phyloP scores from a whole-genome alignment of 1,284 basidiomycete species.

The Cryptococcus sp. region DNA sequence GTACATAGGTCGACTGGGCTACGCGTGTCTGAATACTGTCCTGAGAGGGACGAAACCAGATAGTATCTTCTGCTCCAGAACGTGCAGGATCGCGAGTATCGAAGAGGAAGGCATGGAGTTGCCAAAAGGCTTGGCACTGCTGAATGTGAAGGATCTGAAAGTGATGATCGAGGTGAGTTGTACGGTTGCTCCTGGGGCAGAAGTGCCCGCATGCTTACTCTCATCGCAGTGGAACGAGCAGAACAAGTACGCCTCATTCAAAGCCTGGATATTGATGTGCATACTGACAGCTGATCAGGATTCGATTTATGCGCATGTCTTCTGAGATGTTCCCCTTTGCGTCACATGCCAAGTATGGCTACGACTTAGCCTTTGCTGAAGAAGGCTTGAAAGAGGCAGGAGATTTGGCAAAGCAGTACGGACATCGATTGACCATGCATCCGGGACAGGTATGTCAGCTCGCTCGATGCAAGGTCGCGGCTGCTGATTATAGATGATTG shows the following conservation, averaged over 20 bases:
- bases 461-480: not conserved
- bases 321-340: constrained; percentile 92
- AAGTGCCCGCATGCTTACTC: not conserved
- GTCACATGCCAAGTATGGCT: constrained; percentile 77
- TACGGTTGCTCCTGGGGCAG: not conserved
- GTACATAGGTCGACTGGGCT: constrained; percentile 49
- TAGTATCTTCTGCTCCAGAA: constrained; percentile 59
- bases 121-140: constrained; percentile 73
- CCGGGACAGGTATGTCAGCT: constrained; percentile 65
- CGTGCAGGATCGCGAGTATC: constrained; percentile 70
- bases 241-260: constrained; percentile 57
- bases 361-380: constrained; percentile 61
- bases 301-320: constrained; percentile 78
- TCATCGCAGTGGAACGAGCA: constrained; percentile 74
- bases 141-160: constrained; percentile 71
- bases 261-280: constrained; percentile 8
- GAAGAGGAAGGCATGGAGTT: constrained; percentile 77
- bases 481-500: not conserved
- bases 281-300: constrained; percentile 54
- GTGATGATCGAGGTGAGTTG: constrained; percentile 60
- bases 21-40: constrained; percentile 43
- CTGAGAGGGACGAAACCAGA: constrained; percentile 20
- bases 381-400: constrained; percentile 58
- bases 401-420: constrained; percentile 70
- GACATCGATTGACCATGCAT: constrained; percentile 80